Evolutionary conservation across 805 yeast species (phyloP), one percentile per base, ranked within the genome.

Genomic region (Komagataella mondaviorum): DNA sequence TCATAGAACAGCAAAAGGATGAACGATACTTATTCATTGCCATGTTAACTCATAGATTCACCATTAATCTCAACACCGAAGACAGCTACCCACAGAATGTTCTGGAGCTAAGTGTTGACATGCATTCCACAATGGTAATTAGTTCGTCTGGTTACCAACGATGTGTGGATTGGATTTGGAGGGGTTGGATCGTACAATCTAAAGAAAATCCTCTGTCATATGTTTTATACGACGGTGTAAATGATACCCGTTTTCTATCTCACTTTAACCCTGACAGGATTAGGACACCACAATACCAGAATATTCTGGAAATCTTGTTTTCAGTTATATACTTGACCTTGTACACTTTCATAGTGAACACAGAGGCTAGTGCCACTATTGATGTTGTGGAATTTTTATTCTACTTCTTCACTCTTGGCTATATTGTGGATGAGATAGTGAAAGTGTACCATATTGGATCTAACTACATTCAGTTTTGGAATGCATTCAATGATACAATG

Each of bases 131-230:
- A 6, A 73, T 75, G 20, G 82, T 88, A 16, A 86, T 89, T 58
- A 82, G 88, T 2, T 79, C 95, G 0, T 70, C 83, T 6, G 96
- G 96, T 0, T 88, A 80, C 63, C 96, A 88, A 65, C 70, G 95
- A 51, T 87, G 96, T 67, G 75, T 88, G 59, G 80, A 83, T 57
- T 88, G 96, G 95, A 65, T 88, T 49, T 88, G 96, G 96, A 71
- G 90, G 52, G 96, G 96, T 24, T 87, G 96, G 95, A 85, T 88
- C 55, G 74, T 85, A 49, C 96, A 88, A 65, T 77, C 84, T 20
- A 77, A 81, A 10, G 64, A 63, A 12, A 88, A 87, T 60, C 87
- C 93, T 5, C 73, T 77, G 22, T 79, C 81, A 14, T 88, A 84
- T 58, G 81, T 78, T 23, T 60, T 82, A 52, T 87, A 83, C 63